phyloP scores from a whole-genome alignment of 2,329 filamentous ascomycete species.

The Xylariaceae sp. region DNA sequence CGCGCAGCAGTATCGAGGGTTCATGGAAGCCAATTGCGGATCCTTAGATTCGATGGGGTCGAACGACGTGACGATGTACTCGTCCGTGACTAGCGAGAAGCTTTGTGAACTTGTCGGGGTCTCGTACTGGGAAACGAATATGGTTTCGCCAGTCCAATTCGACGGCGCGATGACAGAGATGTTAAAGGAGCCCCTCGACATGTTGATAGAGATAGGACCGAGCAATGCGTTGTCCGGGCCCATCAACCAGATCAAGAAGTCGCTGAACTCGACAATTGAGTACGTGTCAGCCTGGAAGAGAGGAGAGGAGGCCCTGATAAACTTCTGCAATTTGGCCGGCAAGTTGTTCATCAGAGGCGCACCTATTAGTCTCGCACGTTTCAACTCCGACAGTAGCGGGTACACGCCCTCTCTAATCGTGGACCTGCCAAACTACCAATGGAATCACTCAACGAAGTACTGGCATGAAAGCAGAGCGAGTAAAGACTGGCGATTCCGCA shows the following conservation, averaged over 20 bases:
- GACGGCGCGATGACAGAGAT: background rate
- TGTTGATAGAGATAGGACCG: constrained; percentile 10
- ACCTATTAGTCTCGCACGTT: constrained; percentile 1
- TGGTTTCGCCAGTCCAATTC: constrained; percentile 5
- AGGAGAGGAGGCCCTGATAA: background rate
- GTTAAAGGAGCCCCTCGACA: background rate
- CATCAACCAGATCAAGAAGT: constrained; percentile 7
- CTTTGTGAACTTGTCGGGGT: background rate
- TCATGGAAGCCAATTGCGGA: too few species aligned
- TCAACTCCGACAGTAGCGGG: background rate
- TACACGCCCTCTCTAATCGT: background rate
- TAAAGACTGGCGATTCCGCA: constrained; percentile 8
- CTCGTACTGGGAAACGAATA: constrained; percentile 4
- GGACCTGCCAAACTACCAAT: background rate
- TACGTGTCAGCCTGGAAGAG: constrained; percentile 4
- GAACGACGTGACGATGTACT: background rate
- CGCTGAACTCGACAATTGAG: background rate
- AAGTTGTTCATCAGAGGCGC: constrained; percentile 3
- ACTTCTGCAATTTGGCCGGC: constrained; percentile 2
- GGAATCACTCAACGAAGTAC: background rate
- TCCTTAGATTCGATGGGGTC: too few species aligned
- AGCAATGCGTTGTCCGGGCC: constrained; percentile 3
- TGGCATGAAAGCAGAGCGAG: background rate
- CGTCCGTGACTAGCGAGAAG: background rate
- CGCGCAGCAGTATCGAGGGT: too few species aligned